These are phyloP conservation scores for Hypoxylon fragiforme DNA, from an alignment of 495 filamentous ascomycete species.

Conservation along the genomic window DNA sequence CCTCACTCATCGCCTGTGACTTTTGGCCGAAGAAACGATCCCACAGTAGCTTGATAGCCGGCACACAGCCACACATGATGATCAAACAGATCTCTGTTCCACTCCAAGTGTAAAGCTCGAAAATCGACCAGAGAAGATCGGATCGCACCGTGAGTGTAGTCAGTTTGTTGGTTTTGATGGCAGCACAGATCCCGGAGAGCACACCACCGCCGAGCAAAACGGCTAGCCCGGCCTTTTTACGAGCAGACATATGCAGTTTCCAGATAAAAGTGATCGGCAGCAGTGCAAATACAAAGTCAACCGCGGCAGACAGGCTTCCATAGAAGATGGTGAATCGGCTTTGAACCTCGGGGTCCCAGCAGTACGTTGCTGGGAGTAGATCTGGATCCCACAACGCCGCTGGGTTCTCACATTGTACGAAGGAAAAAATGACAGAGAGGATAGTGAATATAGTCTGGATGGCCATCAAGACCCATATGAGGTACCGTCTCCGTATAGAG, in stretches of 20 bases:
- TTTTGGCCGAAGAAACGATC: too few species aligned
- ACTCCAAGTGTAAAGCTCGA: conserved; percentile 11
- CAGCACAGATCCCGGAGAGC: conserved; percentile 24
- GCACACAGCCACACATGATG: conserved; percentile 19
- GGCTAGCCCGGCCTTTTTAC: conserved; percentile 2
- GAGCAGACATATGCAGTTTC: conserved; percentile 5
- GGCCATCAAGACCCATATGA: conserved; percentile 13
- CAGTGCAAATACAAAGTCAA: conserved; percentile 15
- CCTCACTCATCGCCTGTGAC: too few species aligned
- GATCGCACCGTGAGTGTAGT: background rate
- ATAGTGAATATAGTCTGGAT: background rate
- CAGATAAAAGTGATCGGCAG: conserved; percentile 18
- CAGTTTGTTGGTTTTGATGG: conserved; percentile 15
- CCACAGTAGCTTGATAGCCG: conserved; percentile 15
- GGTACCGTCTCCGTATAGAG: conserved; percentile 7
- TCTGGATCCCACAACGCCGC: conserved; percentile 18
- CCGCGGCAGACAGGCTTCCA: background rate
- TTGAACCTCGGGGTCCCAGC: conserved; percentile 19
- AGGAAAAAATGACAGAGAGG: conserved; percentile 13
- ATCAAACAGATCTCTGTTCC: conserved; percentile 14
- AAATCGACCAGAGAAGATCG: conserved; percentile 10
- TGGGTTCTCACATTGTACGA: conserved; percentile 19
- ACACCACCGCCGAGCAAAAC: conserved; percentile 10
- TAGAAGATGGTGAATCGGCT: background rate
- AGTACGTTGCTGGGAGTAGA: conserved; percentile 1